Percentiles rank a stretch among this genome's conserved stretches.
Evolutionary conservation across 2,329 filamentous ascomycete genomes (phyloP).

Genomic region (Seiridium cupressi): DNA sequence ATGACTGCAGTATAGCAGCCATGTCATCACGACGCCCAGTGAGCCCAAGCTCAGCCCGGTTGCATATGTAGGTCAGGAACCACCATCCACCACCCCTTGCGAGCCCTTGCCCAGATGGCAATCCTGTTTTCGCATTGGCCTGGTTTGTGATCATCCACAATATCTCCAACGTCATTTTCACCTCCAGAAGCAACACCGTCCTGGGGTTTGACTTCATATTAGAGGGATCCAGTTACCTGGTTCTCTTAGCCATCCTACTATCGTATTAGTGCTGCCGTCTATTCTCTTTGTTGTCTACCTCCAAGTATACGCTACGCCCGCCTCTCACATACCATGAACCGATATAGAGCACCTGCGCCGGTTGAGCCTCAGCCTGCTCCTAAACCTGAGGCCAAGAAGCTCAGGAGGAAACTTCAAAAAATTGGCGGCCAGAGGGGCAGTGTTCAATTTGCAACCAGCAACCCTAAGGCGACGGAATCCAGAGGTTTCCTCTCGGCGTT

Average conservation of each 20-base stretch:
- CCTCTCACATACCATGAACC: not conserved
- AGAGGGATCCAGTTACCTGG: too few species aligned
- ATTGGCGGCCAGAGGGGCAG: conserved; percentile 18
- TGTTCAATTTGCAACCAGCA: conserved; percentile 13
- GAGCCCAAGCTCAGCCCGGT: not conserved
- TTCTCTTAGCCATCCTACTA: too few species aligned
- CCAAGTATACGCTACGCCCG: not conserved
- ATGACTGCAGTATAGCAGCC: not conserved
- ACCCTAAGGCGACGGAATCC: not conserved
- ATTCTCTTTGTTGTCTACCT: not conserved
- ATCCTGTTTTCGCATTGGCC: conserved; percentile 30
- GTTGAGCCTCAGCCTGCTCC: not conserved
- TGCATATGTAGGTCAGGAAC: conserved; percentile 17
- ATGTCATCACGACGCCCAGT: not conserved
- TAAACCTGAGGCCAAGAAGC: conserved; percentile 26
- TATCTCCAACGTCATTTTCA: not conserved
- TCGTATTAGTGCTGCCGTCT: not conserved
- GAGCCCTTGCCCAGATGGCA: conserved; percentile 14
- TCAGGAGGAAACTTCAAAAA: conserved; percentile 29
- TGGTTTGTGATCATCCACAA: conserved; percentile 6
- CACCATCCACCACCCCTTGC: not conserved
- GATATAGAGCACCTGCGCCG: not conserved
- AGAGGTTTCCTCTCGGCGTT: conserved; percentile 2
- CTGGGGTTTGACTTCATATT: too few species aligned
- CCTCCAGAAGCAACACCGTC: too few species aligned